Evolutionary conservation across 164 flowering plant species (phyloP).

Genomic region (Paratinospora sagittata): DNA sequence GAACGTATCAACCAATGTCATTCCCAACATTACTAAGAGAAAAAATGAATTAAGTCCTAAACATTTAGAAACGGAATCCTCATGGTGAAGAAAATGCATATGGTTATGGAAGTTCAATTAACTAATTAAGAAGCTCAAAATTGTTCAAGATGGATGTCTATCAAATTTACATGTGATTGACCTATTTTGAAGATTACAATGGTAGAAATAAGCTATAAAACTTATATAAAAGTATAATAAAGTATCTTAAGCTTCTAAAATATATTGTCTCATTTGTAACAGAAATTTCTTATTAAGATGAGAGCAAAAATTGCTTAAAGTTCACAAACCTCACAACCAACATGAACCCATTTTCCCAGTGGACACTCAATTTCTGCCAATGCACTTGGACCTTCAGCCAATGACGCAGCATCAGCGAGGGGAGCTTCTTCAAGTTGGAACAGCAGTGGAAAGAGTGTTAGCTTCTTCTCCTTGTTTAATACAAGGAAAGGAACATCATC

Average conservation of each 20-base stretch:
- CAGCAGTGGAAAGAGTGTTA: constrained; percentile 36
- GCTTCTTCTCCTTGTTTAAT: constrained; percentile 38
- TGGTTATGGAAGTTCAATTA: not conserved
- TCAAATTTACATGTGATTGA: too few species aligned
- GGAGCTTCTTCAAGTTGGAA: constrained; percentile 39
- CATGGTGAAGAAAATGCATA: not conserved
- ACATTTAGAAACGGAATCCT: not conserved
- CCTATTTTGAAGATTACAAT: too few species aligned
- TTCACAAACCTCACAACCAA: constrained; percentile 67
- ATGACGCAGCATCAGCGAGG: constrained; percentile 18
- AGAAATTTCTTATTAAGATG: not conserved
- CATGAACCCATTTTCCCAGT: constrained; percentile 61
- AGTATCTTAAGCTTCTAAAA: not conserved
- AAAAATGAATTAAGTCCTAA: not conserved
- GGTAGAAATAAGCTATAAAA: too few species aligned
- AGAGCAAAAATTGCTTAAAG: constrained; percentile 5
- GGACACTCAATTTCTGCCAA: constrained; percentile 36
- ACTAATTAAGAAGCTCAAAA: too few species aligned
- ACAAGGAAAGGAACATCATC: constrained; percentile 40
- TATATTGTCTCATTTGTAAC: not conserved
- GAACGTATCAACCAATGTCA: constrained; percentile 1
- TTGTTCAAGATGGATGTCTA: too few species aligned
- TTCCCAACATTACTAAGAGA: not conserved
- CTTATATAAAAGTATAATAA: too few species aligned
- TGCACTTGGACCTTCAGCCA: constrained; percentile 29